Evolutionary conservation across 2,329 filamentous ascomycete genomes (phyloP).

Genomic region (Thielaviopsis euricoi): DNA sequence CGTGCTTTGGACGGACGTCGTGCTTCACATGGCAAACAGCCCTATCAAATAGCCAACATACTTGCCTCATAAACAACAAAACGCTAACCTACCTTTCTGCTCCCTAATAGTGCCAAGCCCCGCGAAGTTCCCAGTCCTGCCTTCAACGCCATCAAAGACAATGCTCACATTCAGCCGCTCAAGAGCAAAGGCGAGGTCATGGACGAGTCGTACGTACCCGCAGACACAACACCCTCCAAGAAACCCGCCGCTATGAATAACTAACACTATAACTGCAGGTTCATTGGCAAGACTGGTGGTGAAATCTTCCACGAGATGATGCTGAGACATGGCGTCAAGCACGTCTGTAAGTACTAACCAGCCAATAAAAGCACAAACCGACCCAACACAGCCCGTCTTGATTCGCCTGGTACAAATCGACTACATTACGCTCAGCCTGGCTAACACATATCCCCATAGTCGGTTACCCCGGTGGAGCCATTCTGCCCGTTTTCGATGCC

Average conservation of each 20-base stretch:
- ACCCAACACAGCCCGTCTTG: no score
- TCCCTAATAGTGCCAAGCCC: conserved; percentile 25
- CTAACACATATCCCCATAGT: conserved; percentile 29
- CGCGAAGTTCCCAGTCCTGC: conserved; percentile 47
- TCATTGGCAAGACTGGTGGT: conserved; percentile 88
- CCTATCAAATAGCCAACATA: no score
- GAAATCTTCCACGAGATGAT: conserved; percentile 99
- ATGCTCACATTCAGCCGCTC: conserved; percentile 53
- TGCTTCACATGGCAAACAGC: no score
- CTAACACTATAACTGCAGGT: conserved; percentile 30
- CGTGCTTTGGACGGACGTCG: no score
- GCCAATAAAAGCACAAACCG: no score
- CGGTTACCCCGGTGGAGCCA: conserved; percentile 86
- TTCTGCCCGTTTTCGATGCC: conserved; percentile 94
- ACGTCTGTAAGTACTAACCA: conserved; percentile 82
- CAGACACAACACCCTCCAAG: not conserved
- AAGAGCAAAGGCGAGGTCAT: conserved; percentile 44
- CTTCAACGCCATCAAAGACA: conserved; percentile 34
- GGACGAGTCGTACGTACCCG: conserved; percentile 60
- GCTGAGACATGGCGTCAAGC: conserved; percentile 79
- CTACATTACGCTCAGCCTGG: not conserved
- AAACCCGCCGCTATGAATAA: not conserved
- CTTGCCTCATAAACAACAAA: not conserved
- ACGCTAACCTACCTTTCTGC: conserved; percentile 13
- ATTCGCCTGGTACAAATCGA: no score